phyloP scores from a whole-genome alignment of 768 basidiomycete species.

The Hydnum rufescens region DNA sequence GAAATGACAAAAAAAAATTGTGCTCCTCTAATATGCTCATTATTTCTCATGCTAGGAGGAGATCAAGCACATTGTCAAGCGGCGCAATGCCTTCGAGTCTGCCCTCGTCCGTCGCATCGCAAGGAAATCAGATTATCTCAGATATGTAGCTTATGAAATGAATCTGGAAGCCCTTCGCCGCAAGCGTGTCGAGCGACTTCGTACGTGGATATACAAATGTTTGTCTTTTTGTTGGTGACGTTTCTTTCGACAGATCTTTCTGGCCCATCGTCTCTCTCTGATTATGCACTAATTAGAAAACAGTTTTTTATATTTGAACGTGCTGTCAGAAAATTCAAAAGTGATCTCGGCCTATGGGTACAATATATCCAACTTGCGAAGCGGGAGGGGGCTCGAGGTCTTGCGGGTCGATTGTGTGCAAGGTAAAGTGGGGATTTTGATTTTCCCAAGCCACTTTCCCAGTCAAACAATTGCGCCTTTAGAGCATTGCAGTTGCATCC shows the following conservation, averaged over 20 bases:
- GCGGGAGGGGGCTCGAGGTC: constrained; percentile 52
- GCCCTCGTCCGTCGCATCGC: constrained; percentile 66
- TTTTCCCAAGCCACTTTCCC: background rate
- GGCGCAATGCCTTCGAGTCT: constrained; percentile 66
- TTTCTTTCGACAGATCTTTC: constrained; percentile 21
- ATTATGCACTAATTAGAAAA: constrained; percentile 65
- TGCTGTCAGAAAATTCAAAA: constrained; percentile 72
- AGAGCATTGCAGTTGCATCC: constrained; percentile 84
- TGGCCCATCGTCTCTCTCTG: constrained; percentile 46
- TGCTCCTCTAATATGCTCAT: too few species aligned
- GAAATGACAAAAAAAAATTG: too few species aligned
- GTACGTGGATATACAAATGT: constrained; percentile 24
- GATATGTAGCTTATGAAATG: constrained; percentile 88
- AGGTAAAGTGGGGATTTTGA: constrained; percentile 30
- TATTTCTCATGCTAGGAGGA: too few species aligned
- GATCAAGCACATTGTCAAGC: constrained; percentile 66
- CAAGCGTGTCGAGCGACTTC: constrained; percentile 51
- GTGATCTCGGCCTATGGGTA: constrained; percentile 71
- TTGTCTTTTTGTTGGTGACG: background rate
- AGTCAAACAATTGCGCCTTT: background rate
- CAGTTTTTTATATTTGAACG: constrained; percentile 85
- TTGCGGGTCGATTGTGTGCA: constrained; percentile 67
- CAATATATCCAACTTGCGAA: constrained; percentile 78
- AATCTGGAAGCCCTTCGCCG: constrained; percentile 58
- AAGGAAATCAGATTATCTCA: constrained; percentile 72